phyloP scores from a whole-genome alignment of 495 filamentous ascomycete species.

The Friedmanniomyces endolithicus region DNA sequence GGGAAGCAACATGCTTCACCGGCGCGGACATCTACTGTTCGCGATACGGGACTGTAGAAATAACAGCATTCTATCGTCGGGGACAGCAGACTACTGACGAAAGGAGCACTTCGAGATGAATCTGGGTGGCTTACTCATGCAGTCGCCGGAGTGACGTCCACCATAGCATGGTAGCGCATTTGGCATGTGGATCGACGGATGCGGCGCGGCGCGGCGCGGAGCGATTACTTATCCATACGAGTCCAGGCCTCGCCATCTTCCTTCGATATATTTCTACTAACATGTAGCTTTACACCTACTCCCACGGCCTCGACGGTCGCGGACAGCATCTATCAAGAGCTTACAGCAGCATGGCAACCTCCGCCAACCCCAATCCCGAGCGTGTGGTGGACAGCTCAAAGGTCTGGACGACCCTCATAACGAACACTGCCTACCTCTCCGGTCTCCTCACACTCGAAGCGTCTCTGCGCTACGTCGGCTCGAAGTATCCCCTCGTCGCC shows the following conservation, averaged over 20 bases:
- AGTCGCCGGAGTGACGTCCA: too few species aligned
- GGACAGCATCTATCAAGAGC: not conserved
- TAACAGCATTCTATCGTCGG: not conserved
- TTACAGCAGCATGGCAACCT: not conserved
- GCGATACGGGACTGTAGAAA: not conserved
- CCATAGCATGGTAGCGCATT: too few species aligned
- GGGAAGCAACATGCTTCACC: conserved; percentile 10
- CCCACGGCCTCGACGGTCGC: not conserved
- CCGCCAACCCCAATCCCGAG: conserved; percentile 18
- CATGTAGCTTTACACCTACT: too few species aligned
- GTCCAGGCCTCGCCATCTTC: too few species aligned
- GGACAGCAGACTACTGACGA: not conserved
- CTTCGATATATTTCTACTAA: too few species aligned
- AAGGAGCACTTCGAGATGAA: too few species aligned
- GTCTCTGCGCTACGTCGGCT: conserved; percentile 45
- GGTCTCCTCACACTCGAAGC: conserved; percentile 62
- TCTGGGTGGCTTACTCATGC: too few species aligned
- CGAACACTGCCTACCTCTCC: conserved; percentile 59
- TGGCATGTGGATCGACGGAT: too few species aligned
- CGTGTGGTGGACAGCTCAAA: conserved; percentile 24
- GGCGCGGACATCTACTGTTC: conserved; percentile 4
- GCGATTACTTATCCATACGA: too few species aligned
- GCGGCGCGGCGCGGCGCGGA: too few species aligned
- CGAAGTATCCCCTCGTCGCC: conserved; percentile 60
- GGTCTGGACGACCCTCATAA: conserved; percentile 72